Evolutionary conservation across 139 green algal genomes (phyloP).

Genomic region (Edaphochlamys debaryana): DNA sequence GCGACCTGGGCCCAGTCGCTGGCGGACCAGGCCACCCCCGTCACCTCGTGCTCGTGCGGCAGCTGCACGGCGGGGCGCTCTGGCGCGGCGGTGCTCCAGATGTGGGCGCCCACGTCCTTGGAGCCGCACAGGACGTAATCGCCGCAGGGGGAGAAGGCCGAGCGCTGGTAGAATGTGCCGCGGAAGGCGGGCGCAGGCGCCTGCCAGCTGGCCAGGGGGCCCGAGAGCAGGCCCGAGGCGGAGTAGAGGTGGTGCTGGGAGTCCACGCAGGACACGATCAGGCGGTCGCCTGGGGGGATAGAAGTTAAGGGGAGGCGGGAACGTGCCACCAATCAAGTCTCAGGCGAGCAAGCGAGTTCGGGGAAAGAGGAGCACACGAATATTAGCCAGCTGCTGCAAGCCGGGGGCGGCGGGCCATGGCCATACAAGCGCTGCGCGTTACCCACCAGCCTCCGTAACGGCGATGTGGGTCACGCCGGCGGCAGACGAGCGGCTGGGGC

Average conservation of each 20-base stretch:
- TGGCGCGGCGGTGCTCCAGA: background rate
- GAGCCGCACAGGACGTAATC: constrained; percentile 26
- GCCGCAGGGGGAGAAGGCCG: constrained; percentile 27
- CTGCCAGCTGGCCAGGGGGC: constrained; percentile 5
- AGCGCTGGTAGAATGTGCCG: constrained; percentile 22
- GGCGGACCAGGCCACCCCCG: constrained; percentile 30
- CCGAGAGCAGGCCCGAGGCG: background rate
- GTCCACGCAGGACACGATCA: constrained; percentile 29
- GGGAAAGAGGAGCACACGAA: no score
- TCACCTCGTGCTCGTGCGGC: constrained; percentile 20
- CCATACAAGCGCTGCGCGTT: no score
- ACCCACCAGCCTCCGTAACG: background rate
- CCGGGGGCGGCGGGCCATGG: no score
- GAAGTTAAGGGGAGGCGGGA: background rate
- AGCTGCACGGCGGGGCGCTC: background rate
- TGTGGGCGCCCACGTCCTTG: background rate
- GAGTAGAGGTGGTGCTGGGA: constrained; percentile 21
- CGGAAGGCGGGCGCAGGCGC: constrained; percentile 1
- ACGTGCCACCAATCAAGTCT: no score
- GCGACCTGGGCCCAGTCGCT: constrained; percentile 5
- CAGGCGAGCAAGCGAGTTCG: no score
- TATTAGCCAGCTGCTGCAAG: no score
- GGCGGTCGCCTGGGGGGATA: constrained; percentile 27
- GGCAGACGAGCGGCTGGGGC: background rate
- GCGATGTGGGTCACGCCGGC: constrained; percentile 24